Conservation (phyloP, 2,329 filamentous ascomycete genomes). For the Cadophora sp. region DNA sequence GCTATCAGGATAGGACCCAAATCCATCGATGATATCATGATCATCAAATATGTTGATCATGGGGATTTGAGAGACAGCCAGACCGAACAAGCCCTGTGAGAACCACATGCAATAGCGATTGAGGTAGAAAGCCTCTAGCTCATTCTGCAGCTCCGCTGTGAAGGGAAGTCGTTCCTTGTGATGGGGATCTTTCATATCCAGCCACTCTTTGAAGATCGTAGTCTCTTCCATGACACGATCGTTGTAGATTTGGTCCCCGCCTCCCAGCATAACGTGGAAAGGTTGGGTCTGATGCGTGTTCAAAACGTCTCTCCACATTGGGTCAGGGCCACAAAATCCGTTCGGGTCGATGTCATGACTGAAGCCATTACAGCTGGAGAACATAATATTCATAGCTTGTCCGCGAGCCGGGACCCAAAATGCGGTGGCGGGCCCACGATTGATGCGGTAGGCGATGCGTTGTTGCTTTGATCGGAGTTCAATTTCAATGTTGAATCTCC, state of each 20-base stretch:
- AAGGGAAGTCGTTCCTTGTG: conserved; percentile 83
- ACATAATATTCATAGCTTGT: conserved; percentile 98
- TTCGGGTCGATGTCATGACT: conserved; percentile 79
- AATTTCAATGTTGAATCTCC: conserved; percentile 95
- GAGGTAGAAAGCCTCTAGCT: conserved; percentile 88
- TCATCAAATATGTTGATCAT: conserved; percentile 99
- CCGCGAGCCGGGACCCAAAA: conserved; percentile 93
- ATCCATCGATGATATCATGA: conserved; percentile 91
- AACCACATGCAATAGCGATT: conserved; percentile 94
- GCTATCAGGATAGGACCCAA: conserved; percentile 88
- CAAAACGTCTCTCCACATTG: conserved; percentile 94
- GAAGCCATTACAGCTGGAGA: conserved; percentile 97
- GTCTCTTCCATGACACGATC: conserved; percentile 82
- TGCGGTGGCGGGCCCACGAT: conserved; percentile 82
- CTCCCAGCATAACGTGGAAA: conserved; percentile 98
- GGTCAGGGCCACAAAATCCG: conserved; percentile 88
- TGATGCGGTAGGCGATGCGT: conserved; percentile 94
- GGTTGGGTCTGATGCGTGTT: conserved; percentile 90
- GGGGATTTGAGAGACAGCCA: conserved; percentile 92
- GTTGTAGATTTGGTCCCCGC: conserved; percentile 97
- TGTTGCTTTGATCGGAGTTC: conserved; percentile 81
- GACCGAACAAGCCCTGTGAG: conserved; percentile 90
- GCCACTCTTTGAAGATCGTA: conserved; percentile 81
- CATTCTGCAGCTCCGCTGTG: conserved; percentile 80
- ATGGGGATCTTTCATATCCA: conserved; percentile 77